phyloP scores from a whole-genome alignment of 2,329 filamentous ascomycete genomes.

The Diaporthe citriasiana region DNA sequence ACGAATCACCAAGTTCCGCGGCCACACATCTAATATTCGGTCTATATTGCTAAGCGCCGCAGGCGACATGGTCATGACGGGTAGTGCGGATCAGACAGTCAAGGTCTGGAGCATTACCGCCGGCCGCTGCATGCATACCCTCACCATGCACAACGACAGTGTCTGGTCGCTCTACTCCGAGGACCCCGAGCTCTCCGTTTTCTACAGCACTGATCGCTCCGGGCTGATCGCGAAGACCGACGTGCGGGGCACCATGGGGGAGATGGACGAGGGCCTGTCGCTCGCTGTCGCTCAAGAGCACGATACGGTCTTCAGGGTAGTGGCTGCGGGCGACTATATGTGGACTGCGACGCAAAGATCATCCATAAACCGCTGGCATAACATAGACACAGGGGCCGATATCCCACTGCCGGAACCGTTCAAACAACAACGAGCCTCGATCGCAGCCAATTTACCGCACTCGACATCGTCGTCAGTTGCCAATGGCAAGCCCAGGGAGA shows the following conservation, averaged over 20 bases:
- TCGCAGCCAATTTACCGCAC: slow-evolving; percentile 55
- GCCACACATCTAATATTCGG: slow-evolving; percentile 94
- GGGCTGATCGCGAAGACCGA: slow-evolving; percentile 98
- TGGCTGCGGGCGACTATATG: slow-evolving; percentile 80
- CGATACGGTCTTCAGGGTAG: slow-evolving; percentile 79
- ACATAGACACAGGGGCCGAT: slow-evolving; percentile 83
- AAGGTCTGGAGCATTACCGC: slow-evolving; percentile 98
- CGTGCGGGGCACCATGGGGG: slow-evolving; percentile 77
- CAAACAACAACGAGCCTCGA: slow-evolving; percentile 63
- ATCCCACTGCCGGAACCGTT: slow-evolving; percentile 74
- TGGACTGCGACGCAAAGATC: slow-evolving; percentile 94
- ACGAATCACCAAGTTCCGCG: slow-evolving; percentile 94
- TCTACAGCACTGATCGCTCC: slow-evolving; percentile 94
- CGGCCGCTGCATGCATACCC: slow-evolving; percentile 95
- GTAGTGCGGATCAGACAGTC: slow-evolving; percentile 95
- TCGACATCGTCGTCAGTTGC: slow-evolving; percentile 52
- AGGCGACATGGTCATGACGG: slow-evolving; percentile 92
- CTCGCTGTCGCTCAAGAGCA: slow-evolving; percentile 94
- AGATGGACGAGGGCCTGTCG: slow-evolving; percentile 89
- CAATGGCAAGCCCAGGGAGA: slow-evolving; percentile 68
- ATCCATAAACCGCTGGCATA: slow-evolving; percentile 91
- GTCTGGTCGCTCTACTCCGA: slow-evolving; percentile 97
- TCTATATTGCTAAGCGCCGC: slow-evolving; percentile 91
- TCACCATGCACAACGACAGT: slow-evolving; percentile 99
- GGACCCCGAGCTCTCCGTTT: slow-evolving; percentile 85